Evolutionary conservation across 2,329 filamentous ascomycete species (phyloP).

Genomic region (Dactylonectria estremocensis): DNA sequence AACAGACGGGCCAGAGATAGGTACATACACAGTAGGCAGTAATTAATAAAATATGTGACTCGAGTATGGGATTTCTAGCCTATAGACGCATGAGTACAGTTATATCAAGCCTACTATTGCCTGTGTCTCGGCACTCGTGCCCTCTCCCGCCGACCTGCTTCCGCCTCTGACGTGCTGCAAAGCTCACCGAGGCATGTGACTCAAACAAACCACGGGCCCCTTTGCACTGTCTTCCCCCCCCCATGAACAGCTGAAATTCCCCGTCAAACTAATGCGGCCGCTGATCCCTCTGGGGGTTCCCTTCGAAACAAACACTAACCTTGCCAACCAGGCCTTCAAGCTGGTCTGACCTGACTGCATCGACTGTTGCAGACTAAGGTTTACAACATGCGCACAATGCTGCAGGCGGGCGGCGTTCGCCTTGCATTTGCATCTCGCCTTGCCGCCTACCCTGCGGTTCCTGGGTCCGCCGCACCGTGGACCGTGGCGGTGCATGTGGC

Average conservation of each 20-base stretch:
- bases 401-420: constrained; percentile 3
- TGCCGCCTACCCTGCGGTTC: neutral
- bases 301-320: neutral
- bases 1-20: neutral
- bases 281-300: constrained; percentile 24
- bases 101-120: constrained; percentile 16
- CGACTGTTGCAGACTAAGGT: constrained; percentile 2
- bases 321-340: constrained; percentile 15
- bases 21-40: neutral
- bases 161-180: constrained; percentile 18
- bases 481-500: constrained; percentile 38
- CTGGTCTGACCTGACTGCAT: constrained; percentile 35
- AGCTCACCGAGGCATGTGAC: constrained; percentile 22
- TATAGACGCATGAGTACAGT: neutral
- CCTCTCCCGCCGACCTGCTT: neutral
- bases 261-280: constrained; percentile 40
- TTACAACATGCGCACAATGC: constrained; percentile 13
- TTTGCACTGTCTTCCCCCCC: constrained; percentile 29
- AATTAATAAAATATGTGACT: neutral
- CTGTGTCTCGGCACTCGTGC: constrained; percentile 27
- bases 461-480: constrained; percentile 6
- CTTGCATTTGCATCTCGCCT: constrained; percentile 3
- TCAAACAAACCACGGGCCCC: constrained; percentile 8
- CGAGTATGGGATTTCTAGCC: neutral
- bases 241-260: constrained; percentile 48